Evolutionary conservation across 148 eudicot genomes (phyloP).

Genomic region (Chenopodium suecicum): DNA sequence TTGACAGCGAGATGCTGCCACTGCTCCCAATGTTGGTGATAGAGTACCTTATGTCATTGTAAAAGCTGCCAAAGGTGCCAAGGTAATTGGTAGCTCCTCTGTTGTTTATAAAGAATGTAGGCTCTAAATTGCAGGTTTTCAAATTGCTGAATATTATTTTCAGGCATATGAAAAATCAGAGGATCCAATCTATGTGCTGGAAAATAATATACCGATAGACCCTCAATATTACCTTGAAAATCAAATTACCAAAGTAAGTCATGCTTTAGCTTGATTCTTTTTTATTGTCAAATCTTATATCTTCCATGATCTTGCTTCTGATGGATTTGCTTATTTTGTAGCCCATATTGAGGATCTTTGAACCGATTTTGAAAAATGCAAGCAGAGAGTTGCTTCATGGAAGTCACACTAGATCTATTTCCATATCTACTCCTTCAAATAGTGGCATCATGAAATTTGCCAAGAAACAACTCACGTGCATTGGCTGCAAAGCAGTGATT

Average conservation of each 20-base stretch:
- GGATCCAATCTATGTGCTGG: slow-evolving; percentile 96
- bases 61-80: slow-evolving; percentile 97
- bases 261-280: slow-evolving; percentile 14
- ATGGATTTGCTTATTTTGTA: slow-evolving; percentile 39
- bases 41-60: slow-evolving; percentile 96
- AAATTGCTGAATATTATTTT: slow-evolving; percentile 28
- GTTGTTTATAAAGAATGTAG: slow-evolving; percentile 4
- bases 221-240: slow-evolving; percentile 95
- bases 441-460: slow-evolving; percentile 99
- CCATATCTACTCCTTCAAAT: slow-evolving; percentile 89
- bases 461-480: slow-evolving; percentile 84
- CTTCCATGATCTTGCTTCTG: slow-evolving; percentile 21
- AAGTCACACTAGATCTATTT: slow-evolving; percentile 88
- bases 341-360: slow-evolving; percentile 97
- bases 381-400: slow-evolving; percentile 91
- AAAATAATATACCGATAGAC: slow-evolving; percentile 95
- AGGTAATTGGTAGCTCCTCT: slow-evolving; percentile 47
- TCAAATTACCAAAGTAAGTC: slow-evolving; percentile 88
- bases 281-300: neutral
- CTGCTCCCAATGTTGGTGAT: slow-evolving; percentile 98
- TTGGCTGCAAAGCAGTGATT: slow-evolving; percentile 92
- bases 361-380: slow-evolving; percentile 92
- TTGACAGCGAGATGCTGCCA: slow-evolving; percentile 95
- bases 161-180: slow-evolving; percentile 99
- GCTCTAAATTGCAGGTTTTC: neutral